A percentile compares a stretch with the other conserved stretches of the same genome.
Evolutionary conservation across 2,329 filamentous ascomycete species (phyloP).

Genomic region (Cordyceps farinosa): DNA sequence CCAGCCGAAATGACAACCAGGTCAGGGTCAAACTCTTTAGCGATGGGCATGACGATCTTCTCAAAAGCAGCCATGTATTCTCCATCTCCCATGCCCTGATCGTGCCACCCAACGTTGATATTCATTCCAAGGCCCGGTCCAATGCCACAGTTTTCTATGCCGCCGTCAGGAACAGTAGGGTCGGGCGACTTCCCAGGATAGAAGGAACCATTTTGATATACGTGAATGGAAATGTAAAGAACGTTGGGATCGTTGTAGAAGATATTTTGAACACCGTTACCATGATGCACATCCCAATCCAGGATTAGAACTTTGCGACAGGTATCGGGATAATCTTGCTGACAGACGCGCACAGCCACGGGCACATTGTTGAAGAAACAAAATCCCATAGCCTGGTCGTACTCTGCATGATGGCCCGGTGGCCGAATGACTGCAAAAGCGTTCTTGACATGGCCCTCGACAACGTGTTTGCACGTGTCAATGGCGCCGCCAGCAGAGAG

Average conservation of each 20-base stretch:
- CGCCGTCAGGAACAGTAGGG: conserved; percentile 55
- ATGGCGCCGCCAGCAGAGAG: conserved; percentile 91
- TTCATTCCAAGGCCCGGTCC: conserved; percentile 57
- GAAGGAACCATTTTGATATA: conserved; percentile 78
- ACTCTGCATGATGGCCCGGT: conserved; percentile 92
- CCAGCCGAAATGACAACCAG: conserved; percentile 93
- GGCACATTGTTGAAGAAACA: conserved; percentile 98
- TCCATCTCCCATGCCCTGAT: conserved; percentile 84
- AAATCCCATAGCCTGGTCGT: conserved; percentile 82
- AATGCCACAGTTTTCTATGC: conserved; percentile 56
- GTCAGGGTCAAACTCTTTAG: conserved; percentile 88
- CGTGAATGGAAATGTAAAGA: conserved; percentile 91
- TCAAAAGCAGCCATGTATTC: conserved; percentile 98
- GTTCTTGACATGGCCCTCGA: conserved; percentile 80
- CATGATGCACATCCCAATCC: conserved; percentile 81
- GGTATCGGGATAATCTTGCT: conserved; percentile 70
- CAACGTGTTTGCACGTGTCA: conserved; percentile 90
- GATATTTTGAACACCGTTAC: conserved; percentile 93
- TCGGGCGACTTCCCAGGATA: conserved; percentile 70
- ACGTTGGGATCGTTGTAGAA: conserved; percentile 95
- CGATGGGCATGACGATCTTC: conserved; percentile 93
- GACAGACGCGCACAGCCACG: conserved; percentile 84
- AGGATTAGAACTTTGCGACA: conserved; percentile 90
- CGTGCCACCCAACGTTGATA: conserved; percentile 64
- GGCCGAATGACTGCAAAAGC: conserved; percentile 93